Conservation (phyloP, 169 alveolate species). For the Cryptosporidium muris region DNA sequence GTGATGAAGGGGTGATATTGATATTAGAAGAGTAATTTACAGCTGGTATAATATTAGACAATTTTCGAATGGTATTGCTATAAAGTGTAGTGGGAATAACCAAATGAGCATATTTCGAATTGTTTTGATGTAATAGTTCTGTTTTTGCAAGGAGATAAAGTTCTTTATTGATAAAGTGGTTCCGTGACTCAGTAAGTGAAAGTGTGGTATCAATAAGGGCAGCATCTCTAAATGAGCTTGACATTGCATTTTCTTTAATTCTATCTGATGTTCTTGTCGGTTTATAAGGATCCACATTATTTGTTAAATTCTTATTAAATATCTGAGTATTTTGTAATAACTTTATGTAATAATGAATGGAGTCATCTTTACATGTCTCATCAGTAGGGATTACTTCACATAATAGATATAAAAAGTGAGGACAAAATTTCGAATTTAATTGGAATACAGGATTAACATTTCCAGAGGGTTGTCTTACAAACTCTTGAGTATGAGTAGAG, state of each 20-base stretch:
- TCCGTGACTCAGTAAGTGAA: conserved; percentile 60
- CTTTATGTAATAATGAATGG: background rate
- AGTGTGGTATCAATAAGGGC: conserved; percentile 51
- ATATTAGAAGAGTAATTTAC: too few relatives aligned
- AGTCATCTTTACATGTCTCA: conserved; percentile 7
- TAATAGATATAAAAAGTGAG: conserved; percentile 15
- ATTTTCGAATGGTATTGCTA: too few relatives aligned
- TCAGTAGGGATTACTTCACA: conserved; percentile 18
- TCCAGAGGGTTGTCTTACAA: background rate
- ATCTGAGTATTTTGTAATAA: background rate
- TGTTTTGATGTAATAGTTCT: background rate
- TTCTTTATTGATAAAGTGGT: conserved; percentile 32
- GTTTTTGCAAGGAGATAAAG: conserved; percentile 4
- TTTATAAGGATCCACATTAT: conserved; percentile 5
- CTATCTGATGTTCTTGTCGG: conserved; percentile 48
- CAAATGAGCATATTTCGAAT: too few relatives aligned
- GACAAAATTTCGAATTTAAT: background rate
- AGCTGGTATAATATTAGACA: too few relatives aligned
- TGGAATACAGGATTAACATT: background rate
- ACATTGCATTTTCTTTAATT: conserved; percentile 50
- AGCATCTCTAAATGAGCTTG: conserved; percentile 61
- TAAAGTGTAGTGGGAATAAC: too few relatives aligned
- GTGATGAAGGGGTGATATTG: conserved; percentile 44
- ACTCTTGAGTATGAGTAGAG: background rate
- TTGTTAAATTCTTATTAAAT: conserved; percentile 2